These are phyloP conservation scores for Saccharata proteae DNA, from an alignment of 2,329 filamentous ascomycete species.

Conservation along the genomic window DNA sequence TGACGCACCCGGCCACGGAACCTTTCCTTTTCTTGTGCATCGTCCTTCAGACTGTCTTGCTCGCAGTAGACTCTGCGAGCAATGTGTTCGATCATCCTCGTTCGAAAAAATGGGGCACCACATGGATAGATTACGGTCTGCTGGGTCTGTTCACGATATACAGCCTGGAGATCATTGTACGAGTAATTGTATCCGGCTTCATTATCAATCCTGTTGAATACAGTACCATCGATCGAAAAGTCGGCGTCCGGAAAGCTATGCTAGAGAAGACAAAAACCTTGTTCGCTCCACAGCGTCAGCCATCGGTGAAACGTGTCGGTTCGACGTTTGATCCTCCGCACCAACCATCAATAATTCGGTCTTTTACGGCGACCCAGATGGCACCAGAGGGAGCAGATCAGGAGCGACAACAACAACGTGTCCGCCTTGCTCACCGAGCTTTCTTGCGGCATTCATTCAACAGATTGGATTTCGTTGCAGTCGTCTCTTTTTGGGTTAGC, in stretches of 20 bases:
- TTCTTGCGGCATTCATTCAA: slow-evolving; percentile 95
- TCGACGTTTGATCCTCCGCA: slow-evolving; percentile 21
- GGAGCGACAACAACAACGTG: slow-evolving; percentile 64
- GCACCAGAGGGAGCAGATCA: slow-evolving; percentile 46
- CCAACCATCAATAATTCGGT: slow-evolving; percentile 58
- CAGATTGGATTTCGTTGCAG: slow-evolving; percentile 83
- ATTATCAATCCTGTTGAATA: slow-evolving; percentile 85
- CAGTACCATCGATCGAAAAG: slow-evolving; percentile 72
- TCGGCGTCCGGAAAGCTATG: slow-evolving; percentile 62
- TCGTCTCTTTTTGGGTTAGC: slow-evolving; percentile 90
- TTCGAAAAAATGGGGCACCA: slow-evolving; percentile 52
- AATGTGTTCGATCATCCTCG: slow-evolving; percentile 55
- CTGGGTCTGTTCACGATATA: slow-evolving; percentile 79
- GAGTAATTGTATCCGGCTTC: slow-evolving; percentile 87
- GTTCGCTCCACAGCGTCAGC: slow-evolving; percentile 70
- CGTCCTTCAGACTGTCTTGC: slow-evolving; percentile 73
- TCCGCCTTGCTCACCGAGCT: slow-evolving; percentile 77
- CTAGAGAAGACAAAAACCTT: slow-evolving; percentile 64
- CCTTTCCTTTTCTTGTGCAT: slow-evolving; percentile 80
- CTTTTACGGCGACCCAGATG: slow-evolving; percentile 60
- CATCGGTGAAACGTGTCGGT: slow-evolving; percentile 46
- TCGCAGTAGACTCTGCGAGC: slow-evolving; percentile 69
- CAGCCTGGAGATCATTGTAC: slow-evolving; percentile 69
- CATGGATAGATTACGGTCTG: slow-evolving; percentile 65
- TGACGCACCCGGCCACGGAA: slow-evolving; percentile 80